Evolutionary conservation across 2,329 filamentous ascomycete species (phyloP), one percentile per base, ranked within the genome.

Genomic region (Chaetomiaceae sp.): DNA sequence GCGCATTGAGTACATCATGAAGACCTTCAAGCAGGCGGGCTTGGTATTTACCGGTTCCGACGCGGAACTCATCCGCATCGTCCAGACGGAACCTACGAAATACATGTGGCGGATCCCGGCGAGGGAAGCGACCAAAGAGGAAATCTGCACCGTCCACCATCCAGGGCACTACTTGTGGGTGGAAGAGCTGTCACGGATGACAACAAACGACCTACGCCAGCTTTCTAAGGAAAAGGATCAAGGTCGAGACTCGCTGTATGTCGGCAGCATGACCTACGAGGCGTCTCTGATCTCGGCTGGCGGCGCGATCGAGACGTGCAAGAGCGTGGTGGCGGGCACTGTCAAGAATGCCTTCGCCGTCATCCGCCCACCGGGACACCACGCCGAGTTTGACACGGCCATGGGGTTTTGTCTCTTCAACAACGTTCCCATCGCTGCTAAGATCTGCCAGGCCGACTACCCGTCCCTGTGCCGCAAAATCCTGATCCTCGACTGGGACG

Each of bases 351-450:
- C 88, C 0, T 93, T 98, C 62, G 93, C 93, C 1, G 84, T 98
- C 30, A 95, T 98, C 58, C 81, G 93, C 12, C 93, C 93, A 2
- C 93, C 93, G 0, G 93, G 93, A 0, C 93, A 98, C 60, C 93
- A 98, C 65, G 93, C 93, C 1, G 93, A 98, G 62, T 83, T 81
- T 48, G 78, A 93, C 58, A 74, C 82, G 29, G 79, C 91, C 1
- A 93, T 95, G 76, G 93, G 93, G 0, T 98, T 98, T 62, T 98
- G 93, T 64, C 79, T 97, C 49, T 97, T 97, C 70, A 96, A 98
- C 69, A 98, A 98, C 60, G 93, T 97, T 3, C 89, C 88, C 17
- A 86, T 98, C 48, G 91, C 90, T 1, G 84, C 89, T n/a, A 84
- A 81, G 49, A 86, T 90, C 11, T 96, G 90, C 62, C 89, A 95